Evolutionary conservation across 768 basidiomycete genomes (phyloP).

Genomic region (Tulasnella sp.): DNA sequence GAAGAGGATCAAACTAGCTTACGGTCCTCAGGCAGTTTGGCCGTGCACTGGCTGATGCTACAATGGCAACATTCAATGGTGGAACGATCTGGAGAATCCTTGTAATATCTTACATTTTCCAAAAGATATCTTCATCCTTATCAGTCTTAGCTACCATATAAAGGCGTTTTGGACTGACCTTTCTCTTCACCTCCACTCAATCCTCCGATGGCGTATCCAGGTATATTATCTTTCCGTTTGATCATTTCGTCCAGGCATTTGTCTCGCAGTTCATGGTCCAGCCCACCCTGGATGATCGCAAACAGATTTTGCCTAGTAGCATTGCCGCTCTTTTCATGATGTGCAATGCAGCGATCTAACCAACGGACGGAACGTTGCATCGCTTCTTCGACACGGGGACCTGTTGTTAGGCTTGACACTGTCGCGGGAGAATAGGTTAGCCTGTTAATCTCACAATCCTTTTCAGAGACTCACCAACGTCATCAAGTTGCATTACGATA

Average conservation of each 20-base stretch:
- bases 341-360: constrained; percentile 76
- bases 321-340: constrained; percentile 57
- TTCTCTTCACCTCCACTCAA: constrained; percentile 86
- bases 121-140: constrained; percentile 50
- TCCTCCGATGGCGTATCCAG: constrained; percentile 87
- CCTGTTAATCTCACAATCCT: background rate
- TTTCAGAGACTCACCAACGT: constrained; percentile 50
- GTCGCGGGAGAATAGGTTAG: constrained; percentile 18
- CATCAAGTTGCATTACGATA: constrained; percentile 91
- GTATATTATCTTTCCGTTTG: constrained; percentile 53
- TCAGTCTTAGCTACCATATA: background rate
- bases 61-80: no score
- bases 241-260: constrained; percentile 74
- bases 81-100: background rate
- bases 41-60: constrained; percentile 69
- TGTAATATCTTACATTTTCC: constrained; percentile 53
- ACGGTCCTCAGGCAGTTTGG: constrained; percentile 67
- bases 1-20: constrained; percentile 23
- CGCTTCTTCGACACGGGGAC: constrained; percentile 72
- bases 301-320: constrained; percentile 66
- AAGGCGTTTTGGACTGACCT: constrained; percentile 33
- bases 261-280: constrained; percentile 57
- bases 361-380: constrained; percentile 79
- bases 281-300: constrained; percentile 83
- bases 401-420: constrained; percentile 72